Evolutionary conservation across 2,329 filamentous ascomycete genomes (phyloP), one percentile per base, ranked within the genome.

Genomic region (Westerdykella sp.): DNA sequence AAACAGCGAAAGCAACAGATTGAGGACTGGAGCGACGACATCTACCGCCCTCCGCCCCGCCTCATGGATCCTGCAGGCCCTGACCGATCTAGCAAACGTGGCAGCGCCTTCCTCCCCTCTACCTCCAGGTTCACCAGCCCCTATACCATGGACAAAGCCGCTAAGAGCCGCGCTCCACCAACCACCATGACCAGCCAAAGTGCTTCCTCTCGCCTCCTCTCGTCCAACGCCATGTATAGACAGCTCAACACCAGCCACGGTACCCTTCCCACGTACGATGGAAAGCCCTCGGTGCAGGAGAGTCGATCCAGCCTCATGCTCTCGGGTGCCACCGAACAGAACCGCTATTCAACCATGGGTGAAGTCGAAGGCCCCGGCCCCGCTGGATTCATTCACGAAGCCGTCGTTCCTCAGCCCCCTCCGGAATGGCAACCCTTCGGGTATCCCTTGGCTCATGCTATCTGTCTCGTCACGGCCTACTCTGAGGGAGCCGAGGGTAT

Each of bases 371-470:
- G 82, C 0, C 80, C 84, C 32, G 90, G 90, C 6, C 88, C 91
- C 6, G 82, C 87, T 28, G 91, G 90, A n/a, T 95, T 96, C 65
- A 94, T 97, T 43, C 91, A 97, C 63, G 90, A 96, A 66, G 79
- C 87, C 32, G 93, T 98, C 34, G 90, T 98, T 38, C 91, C 94
- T 23, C 93, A 98, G 62, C 93, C 93, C 31, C 93, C 93, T 7
- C 83, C 90, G 2, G 93, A 98, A 67, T 98, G 90, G 84, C 90
- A 96, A 71, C 93, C 93, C 0, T 97, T 95, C 63, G 93, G 91
- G 1, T 98, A 88, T 66, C 93, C 94, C 12, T 74, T 98, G 52
- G 93, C 90, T 37, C 93, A 98, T 68, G 78, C 87, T 1, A 89
- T 98, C 62, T 97, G 91, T 67, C 71, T 98, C 52, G 90, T 98